Percentiles rank a stretch among this genome's conserved stretches.
Conservation (phyloP, 148 eudicot species). For the Nyssa sinensis region DNA sequence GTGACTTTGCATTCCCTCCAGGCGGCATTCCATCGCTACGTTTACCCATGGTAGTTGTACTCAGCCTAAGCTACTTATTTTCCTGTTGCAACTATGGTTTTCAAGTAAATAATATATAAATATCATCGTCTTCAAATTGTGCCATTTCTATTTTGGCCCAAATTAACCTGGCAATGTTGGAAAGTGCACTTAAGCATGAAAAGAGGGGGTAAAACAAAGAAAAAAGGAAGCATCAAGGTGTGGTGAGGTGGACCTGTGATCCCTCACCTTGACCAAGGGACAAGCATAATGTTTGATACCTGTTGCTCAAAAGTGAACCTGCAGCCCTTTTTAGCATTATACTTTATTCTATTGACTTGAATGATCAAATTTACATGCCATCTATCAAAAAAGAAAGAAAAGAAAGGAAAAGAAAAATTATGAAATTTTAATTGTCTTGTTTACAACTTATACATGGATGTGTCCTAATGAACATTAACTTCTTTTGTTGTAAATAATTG, state of each 20-base stretch:
- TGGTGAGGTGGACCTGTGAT: neutral
- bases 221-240: neutral
- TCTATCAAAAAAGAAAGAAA: too few relatives aligned
- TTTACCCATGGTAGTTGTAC: constrained; percentile 74
- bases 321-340: neutral
- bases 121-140: neutral
- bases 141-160: neutral
- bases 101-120: neutral
- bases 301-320: neutral
- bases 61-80: constrained; percentile 18
- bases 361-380: neutral
- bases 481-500: neutral
- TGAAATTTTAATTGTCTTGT: too few relatives aligned
- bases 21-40: constrained; percentile 56
- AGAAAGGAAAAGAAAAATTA: too few relatives aligned
- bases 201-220: too few relatives aligned
- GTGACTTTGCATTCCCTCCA: constrained; percentile 36
- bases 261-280: neutral
- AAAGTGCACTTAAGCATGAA: neutral
- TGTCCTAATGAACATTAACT: too few relatives aligned
- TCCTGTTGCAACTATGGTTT: neutral
- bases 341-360: neutral
- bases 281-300: neutral
- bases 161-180: constrained; percentile 2
- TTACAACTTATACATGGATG: too few relatives aligned